A percentile compares a stretch with the other conserved stretches of the same genome.
These are phyloP conservation scores for Hypoxylon fragiforme DNA, from an alignment of 495 filamentous ascomycete genomes.

Conservation along the genomic window DNA sequence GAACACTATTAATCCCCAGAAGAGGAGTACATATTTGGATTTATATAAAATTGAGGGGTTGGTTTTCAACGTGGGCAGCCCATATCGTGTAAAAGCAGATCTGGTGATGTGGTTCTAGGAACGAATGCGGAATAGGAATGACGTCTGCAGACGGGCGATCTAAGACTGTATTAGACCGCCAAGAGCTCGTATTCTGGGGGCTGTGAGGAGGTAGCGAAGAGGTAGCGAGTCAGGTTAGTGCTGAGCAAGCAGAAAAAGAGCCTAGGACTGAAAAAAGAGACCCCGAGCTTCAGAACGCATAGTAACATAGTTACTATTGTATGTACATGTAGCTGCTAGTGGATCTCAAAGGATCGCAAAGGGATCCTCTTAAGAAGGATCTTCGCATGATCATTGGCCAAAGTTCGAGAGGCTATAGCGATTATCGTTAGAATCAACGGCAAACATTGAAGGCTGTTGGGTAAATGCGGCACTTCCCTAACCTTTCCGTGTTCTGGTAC, in stretches of 20 bases:
- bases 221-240: conserved; percentile 6
- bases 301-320: too few relatives aligned
- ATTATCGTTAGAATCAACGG: too few relatives aligned
- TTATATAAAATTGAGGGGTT: conserved; percentile 16
- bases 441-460: neutral
- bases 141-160: conserved; percentile 32
- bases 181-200: conserved; percentile 35
- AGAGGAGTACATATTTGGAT: neutral
- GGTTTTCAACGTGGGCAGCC: conserved; percentile 13
- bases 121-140: conserved; percentile 22
- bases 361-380: conserved; percentile 1
- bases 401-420: too few relatives aligned
- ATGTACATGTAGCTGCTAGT: conserved; percentile 3
- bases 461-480: conserved; percentile 6
- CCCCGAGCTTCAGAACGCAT: too few relatives aligned
- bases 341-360: conserved; percentile 1
- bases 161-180: conserved; percentile 17
- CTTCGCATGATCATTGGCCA: too few relatives aligned
- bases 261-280: conserved; percentile 16
- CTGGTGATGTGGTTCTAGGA: conserved; percentile 23
- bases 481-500: neutral
- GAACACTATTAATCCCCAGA: too few relatives aligned
- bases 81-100: conserved; percentile 22
- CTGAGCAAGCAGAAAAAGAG: conserved; percentile 13
- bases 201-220: conserved; percentile 14